Evolutionary conservation across 2,329 filamentous ascomycete species (phyloP).

Genomic region (Chalaropsis thielavioides): DNA sequence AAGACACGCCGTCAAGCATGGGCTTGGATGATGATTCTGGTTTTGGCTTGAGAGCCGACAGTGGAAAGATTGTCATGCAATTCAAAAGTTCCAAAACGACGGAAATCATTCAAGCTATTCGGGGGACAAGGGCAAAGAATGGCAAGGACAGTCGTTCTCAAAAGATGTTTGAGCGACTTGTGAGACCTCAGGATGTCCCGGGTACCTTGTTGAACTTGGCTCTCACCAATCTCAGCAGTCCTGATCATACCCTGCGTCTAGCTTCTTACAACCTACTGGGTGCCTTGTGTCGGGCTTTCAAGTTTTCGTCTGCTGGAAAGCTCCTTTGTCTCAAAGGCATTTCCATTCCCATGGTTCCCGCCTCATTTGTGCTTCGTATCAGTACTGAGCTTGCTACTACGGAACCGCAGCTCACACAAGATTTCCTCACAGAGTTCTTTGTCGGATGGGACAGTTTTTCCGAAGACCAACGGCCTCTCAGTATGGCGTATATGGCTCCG

Average conservation of each 20-base stretch:
- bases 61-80: slow-evolving; percentile 57
- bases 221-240: slow-evolving; percentile 49
- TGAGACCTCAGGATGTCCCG: slow-evolving; percentile 55
- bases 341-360: slow-evolving; percentile 47
- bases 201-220: slow-evolving; percentile 55
- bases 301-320: slow-evolving; percentile 46
- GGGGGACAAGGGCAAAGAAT: slow-evolving; percentile 47
- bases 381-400: slow-evolving; percentile 48
- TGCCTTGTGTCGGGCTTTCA: slow-evolving; percentile 52
- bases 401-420: slow-evolving; percentile 52
- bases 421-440: slow-evolving; percentile 61
- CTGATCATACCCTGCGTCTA: slow-evolving; percentile 43
- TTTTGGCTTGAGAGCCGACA: slow-evolving; percentile 53
- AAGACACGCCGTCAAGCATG: slow-evolving; percentile 50
- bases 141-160: slow-evolving; percentile 46
- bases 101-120: slow-evolving; percentile 49
- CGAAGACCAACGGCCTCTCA: slow-evolving; percentile 51
- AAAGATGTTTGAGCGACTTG: slow-evolving; percentile 49
- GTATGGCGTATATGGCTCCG: slow-evolving; percentile 54
- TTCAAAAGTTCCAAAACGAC: slow-evolving; percentile 51
- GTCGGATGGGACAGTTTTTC: slow-evolving; percentile 57
- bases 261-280: slow-evolving; percentile 55
- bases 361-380: slow-evolving; percentile 49
- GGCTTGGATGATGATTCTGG: slow-evolving; percentile 52
- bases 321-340: slow-evolving; percentile 50